Base-by-base conservation (phyloP, 805 yeast genomes). In the Torulaspora franciscae region DNA sequence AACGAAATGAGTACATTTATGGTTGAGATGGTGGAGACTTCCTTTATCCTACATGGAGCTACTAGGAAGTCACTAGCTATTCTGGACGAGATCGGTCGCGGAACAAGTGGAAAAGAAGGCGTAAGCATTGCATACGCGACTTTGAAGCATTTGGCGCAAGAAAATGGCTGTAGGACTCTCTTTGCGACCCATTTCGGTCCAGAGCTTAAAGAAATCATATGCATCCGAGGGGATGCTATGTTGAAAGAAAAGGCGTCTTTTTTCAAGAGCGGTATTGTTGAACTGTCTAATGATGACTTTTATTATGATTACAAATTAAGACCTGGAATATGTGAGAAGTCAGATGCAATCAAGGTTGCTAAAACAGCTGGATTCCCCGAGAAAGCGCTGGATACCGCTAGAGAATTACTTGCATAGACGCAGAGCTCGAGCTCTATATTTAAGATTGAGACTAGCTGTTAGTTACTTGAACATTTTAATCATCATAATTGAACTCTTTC, bases 1-100 rank as follows among this genome's bases (percentile, higher is more conserved):
- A 74, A 79, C 38, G 89, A 89, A 33, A 77, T 83, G 56, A 83
- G 93, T n/a, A 88, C 96, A 0, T 89, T 89, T 57, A 86, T 88
- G 95, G 86, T 84, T 11, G 96, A 89, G 56, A 87, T 89, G 95
- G 72, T 81, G 32, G 96, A 89, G 60, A 83, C 95, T 2, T 78
- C 87, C 2, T 66, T 71, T 35, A 87, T 89, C 28, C 61, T 89
- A 29, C 69, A 75, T 30, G 75, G 78, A 34, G 83, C 95, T 7
- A 82, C 93, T 0, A 54, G 68, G 1, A 68, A 73, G 28, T 86
- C 96, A 0, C 67, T 89, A 49, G 85, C 91, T 0, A 80, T 89
- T 17, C 70, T 89, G 45, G 96, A 89, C 64, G 96, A 89, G 57
- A 80, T 89, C 17, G 96, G 96, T 1, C 71, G 96, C 43, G 96